These are phyloP conservation scores for Microcos paniculata DNA, from an alignment of 345 rosid species.

Conservation along the genomic window DNA sequence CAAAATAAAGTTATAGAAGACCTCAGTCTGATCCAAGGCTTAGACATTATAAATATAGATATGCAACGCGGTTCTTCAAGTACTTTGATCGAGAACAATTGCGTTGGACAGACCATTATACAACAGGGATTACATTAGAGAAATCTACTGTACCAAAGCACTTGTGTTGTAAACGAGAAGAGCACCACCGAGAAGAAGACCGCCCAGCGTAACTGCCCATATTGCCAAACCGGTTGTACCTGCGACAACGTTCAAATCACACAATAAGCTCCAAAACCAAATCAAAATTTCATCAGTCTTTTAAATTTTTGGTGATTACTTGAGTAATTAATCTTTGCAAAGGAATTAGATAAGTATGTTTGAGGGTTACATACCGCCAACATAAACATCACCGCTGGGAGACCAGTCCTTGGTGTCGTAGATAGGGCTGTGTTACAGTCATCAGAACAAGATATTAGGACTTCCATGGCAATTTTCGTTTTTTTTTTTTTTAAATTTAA, in stretches of 20 bases:
- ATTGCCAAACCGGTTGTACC: conserved; percentile 81
- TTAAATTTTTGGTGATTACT: too few species aligned
- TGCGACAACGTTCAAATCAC: conserved; percentile 16
- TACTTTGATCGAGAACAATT: neutral
- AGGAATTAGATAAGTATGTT: too few species aligned
- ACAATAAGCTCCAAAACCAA: neutral
- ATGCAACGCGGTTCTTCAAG: neutral
- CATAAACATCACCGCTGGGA: conserved; percentile 73
- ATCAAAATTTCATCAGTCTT: neutral
- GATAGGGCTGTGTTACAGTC: conserved; percentile 60
- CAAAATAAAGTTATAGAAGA: neutral
- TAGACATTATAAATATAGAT: conserved; percentile 11
- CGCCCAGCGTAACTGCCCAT: conserved; percentile 87
- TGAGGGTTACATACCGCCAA: conserved; percentile 49
- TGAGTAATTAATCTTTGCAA: neutral
- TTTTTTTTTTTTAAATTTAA: too few species aligned
- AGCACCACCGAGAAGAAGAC: conserved; percentile 83
- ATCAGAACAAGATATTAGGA: neutral
- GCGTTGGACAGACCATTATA: conserved; percentile 7
- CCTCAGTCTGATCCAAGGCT: conserved; percentile 4
- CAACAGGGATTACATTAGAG: neutral
- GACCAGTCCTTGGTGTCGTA: conserved; percentile 68
- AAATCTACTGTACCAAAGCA: conserved; percentile 72
- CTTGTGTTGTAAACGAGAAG: conserved; percentile 98
- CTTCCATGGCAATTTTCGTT: neutral